Conservation (phyloP, 257 asterid species). For the Nicotiana otophora region DNA sequence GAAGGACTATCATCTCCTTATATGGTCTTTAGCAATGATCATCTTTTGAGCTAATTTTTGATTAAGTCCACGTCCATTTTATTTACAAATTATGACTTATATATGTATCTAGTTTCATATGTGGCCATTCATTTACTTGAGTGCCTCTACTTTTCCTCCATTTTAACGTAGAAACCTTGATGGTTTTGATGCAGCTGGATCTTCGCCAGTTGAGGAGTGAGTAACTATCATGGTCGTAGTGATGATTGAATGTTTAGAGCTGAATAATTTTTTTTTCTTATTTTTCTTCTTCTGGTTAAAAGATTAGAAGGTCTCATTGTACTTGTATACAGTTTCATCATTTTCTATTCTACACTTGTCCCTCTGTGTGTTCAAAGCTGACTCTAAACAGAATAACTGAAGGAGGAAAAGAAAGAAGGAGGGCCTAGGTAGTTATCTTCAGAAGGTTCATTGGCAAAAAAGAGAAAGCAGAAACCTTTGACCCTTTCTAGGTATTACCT, state of each 20-base stretch:
- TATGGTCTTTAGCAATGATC: no score
- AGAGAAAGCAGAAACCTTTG: not conserved
- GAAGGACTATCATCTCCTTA: no score
- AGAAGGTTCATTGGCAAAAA: not conserved
- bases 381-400: not conserved
- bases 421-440: not conserved
- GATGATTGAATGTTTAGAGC: constrained; percentile 9
- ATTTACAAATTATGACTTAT: not conserved
- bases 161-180: not conserved
- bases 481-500: not conserved
- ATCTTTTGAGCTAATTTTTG: no score
- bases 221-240: not conserved
- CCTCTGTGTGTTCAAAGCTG: constrained; percentile 2
- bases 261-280: not conserved
- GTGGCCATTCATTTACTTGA: not conserved
- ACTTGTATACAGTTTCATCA: constrained; percentile 9
- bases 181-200: constrained; percentile 19
- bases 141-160: not conserved
- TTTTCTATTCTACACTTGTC: not conserved
- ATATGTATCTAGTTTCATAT: not conserved
- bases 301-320: not conserved
- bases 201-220: constrained; percentile 17
- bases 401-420: not conserved
- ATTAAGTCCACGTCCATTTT: no score
- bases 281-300: constrained; percentile 11